These are phyloP conservation scores for Volvox carteri DNA, from an alignment of 163 green algal genomes.

Conservation along the genomic window DNA sequence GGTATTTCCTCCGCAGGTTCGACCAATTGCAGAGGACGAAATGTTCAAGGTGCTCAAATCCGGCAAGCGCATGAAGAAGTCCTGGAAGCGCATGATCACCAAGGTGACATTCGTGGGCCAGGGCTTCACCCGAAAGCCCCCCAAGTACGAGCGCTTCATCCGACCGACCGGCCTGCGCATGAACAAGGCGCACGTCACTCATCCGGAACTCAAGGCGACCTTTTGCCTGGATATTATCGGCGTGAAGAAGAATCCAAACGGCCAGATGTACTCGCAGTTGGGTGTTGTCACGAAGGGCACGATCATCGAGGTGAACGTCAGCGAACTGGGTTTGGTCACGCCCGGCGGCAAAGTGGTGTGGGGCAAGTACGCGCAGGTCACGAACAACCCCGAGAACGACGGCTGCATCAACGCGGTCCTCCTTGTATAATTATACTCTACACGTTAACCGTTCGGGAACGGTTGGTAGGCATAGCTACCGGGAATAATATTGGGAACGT, in stretches of 20 bases:
- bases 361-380: conserved; percentile 99
- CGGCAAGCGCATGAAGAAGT: conserved; percentile 98
- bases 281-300: conserved; percentile 98
- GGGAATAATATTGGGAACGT: too few relatives aligned
- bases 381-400: conserved; percentile 99
- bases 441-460: too few relatives aligned
- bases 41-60: conserved; percentile 98
- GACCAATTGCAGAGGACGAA: conserved; percentile 98
- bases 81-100: conserved; percentile 99
- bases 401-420: conserved; percentile 99
- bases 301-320: conserved; percentile 99
- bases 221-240: conserved; percentile 98
- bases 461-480: too few relatives aligned
- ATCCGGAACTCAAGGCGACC: conserved; percentile 99
- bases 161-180: conserved; percentile 90
- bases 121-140: conserved; percentile 98
- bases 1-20: conserved; percentile 85
- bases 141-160: conserved; percentile 98
- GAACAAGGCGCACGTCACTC: conserved; percentile 98
- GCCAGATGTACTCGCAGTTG: conserved; percentile 94
- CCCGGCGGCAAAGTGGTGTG: conserved; percentile 99
- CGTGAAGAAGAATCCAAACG: conserved; percentile 99
- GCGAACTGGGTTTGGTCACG: conserved; percentile 98
- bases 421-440: conserved; percentile 87
- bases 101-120: conserved; percentile 99